These are phyloP conservation scores for Epichloe coenophiala DNA, from an alignment of 2,329 filamentous ascomycete species.

Conservation along the genomic window DNA sequence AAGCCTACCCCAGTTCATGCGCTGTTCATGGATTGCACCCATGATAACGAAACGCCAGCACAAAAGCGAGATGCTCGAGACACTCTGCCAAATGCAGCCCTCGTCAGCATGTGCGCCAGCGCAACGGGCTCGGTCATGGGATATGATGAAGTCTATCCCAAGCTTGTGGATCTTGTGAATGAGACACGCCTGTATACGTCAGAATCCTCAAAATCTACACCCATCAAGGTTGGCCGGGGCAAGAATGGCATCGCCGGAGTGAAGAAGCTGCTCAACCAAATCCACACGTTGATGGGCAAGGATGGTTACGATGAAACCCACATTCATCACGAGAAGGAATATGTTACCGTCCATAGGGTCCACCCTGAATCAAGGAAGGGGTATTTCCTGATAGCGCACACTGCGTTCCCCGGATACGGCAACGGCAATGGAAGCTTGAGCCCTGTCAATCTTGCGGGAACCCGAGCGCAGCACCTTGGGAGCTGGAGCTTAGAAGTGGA, in stretches of 20 bases:
- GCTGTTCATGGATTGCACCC: constrained; percentile 97
- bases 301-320: constrained; percentile 92
- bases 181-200: constrained; percentile 78
- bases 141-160: constrained; percentile 92
- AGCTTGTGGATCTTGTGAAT: constrained; percentile 81
- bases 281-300: constrained; percentile 90
- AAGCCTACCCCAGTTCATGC: constrained; percentile 83
- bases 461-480: constrained; percentile 72
- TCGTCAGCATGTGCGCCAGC: constrained; percentile 92
- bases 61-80: constrained; percentile 92
- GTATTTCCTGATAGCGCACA: constrained; percentile 91
- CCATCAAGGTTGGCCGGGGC: constrained; percentile 53
- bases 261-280: constrained; percentile 86
- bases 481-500: constrained; percentile 91
- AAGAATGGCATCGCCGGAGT: constrained; percentile 77
- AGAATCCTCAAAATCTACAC: constrained; percentile 47
- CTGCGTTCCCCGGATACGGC: constrained; percentile 83
- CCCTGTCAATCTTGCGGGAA: constrained; percentile 69
- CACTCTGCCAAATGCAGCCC: constrained; percentile 82
- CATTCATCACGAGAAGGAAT: constrained; percentile 91
- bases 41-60: constrained; percentile 92
- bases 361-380: constrained; percentile 87
- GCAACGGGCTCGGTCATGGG: constrained; percentile 95
- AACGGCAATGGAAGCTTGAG: constrained; percentile 70
- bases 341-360: constrained; percentile 89